A percentile compares a stretch with the other conserved stretches of the same genome.
Evolutionary conservation across 352 stramenopile species (phyloP).

Genomic region (Phytophthora pseudosyringae): DNA sequence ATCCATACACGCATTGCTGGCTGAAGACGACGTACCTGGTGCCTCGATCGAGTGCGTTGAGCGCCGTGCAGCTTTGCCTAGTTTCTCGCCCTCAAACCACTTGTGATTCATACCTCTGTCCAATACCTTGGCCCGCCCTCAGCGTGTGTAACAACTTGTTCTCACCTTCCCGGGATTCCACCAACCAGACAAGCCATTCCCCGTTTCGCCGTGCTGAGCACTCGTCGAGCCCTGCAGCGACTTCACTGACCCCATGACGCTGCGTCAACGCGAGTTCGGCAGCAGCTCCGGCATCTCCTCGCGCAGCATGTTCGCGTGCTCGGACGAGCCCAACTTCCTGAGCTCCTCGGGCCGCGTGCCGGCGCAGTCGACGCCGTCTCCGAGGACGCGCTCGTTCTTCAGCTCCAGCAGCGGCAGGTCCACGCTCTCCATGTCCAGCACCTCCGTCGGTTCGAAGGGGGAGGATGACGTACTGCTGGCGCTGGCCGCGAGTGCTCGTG

Average conservation of each 20-base stretch:
- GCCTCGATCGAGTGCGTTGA: too few relatives aligned
- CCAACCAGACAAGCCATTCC: constrained; percentile 30
- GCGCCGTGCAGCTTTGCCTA: background rate
- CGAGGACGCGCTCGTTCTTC: constrained; percentile 31
- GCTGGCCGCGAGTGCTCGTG: constrained; percentile 23
- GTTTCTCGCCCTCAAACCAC: constrained; percentile 16
- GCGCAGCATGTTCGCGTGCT: constrained; percentile 37
- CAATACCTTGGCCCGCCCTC: background rate
- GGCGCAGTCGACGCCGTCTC: constrained; percentile 14
- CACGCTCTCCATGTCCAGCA: constrained; percentile 15
- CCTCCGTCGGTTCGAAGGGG: constrained; percentile 14
- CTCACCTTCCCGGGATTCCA: constrained; percentile 9
- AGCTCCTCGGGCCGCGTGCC: constrained; percentile 15
- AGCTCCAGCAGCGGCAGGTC: constrained; percentile 36
- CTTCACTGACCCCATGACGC: constrained; percentile 5
- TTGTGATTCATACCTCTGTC: constrained; percentile 11
- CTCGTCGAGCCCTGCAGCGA: constrained; percentile 9
- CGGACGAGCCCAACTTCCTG: constrained; percentile 25
- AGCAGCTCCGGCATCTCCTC: constrained; percentile 30
- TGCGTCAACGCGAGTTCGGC: constrained; percentile 18
- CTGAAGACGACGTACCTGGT: too few relatives aligned
- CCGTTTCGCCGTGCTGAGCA: constrained; percentile 17
- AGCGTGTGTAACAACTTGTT: constrained; percentile 31
- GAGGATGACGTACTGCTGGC: constrained; percentile 37
- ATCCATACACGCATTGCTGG: too few relatives aligned